These are phyloP conservation scores for Solanum rostratum DNA, from an alignment of 257 asterid species.

Conservation along the genomic window DNA sequence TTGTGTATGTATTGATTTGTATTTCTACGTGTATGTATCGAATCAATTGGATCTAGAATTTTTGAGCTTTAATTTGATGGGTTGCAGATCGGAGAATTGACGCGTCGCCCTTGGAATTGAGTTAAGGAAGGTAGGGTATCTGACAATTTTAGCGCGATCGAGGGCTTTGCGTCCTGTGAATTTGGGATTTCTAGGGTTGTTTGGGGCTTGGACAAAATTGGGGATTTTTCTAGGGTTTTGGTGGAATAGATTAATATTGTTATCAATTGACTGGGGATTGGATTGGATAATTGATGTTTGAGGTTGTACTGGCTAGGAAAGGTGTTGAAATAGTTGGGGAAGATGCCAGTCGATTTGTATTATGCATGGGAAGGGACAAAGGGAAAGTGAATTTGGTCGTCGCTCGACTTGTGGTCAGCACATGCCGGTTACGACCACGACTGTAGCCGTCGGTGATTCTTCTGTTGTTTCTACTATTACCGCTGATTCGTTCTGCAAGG, in stretches of 20 bases:
- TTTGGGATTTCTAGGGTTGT: slow-evolving; percentile 18
- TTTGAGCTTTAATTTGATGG: background rate
- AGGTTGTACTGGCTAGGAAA: background rate
- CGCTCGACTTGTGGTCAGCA: slow-evolving; percentile 19
- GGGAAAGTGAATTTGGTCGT: slow-evolving; percentile 27
- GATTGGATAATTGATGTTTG: slow-evolving; percentile 3
- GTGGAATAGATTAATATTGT: background rate
- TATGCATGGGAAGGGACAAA: slow-evolving; percentile 46
- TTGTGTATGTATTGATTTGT: background rate
- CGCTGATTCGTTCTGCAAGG: slow-evolving; percentile 40
- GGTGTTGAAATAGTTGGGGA: slow-evolving; percentile 10
- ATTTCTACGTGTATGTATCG: background rate
- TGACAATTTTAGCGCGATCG: slow-evolving; percentile 2
- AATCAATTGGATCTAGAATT: slow-evolving; percentile 13
- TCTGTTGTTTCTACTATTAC: slow-evolving; percentile 12
- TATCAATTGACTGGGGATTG: background rate
- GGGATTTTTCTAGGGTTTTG: slow-evolving; percentile 11
- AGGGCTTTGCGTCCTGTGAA: background rate
- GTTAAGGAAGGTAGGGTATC: slow-evolving; percentile 2
- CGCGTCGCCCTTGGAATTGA: slow-evolving; percentile 3
- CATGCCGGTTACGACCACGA: slow-evolving; percentile 28
- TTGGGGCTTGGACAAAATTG: background rate
- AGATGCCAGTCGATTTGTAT: slow-evolving; percentile 31
- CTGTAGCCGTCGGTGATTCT: slow-evolving; percentile 18
- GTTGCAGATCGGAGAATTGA: slow-evolving; percentile 21